These are phyloP conservation scores for Tuber umbilicatum DNA, from an alignment of 495 filamentous ascomycete species.

Conservation along the genomic window DNA sequence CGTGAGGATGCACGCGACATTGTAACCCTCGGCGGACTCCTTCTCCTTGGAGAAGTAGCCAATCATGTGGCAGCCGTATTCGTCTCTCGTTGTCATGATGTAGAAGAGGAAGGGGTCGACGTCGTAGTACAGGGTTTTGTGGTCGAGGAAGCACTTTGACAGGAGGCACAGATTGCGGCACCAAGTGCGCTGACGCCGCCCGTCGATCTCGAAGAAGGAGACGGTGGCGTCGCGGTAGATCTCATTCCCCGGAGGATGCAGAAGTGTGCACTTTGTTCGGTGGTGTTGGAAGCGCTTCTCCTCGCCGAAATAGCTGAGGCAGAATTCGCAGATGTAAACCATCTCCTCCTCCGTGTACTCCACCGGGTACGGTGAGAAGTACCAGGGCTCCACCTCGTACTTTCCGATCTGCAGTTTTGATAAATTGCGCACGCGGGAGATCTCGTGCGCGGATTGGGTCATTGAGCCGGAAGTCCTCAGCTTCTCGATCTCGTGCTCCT, in stretches of 20 bases:
- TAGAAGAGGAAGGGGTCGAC: conserved; percentile 98
- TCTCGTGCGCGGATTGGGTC: conserved; percentile 97
- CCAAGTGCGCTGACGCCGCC: conserved; percentile 89
- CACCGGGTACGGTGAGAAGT: conserved; percentile 94
- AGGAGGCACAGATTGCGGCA: conserved; percentile 93
- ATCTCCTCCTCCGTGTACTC: conserved; percentile 76
- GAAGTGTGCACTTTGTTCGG: conserved; percentile 79
- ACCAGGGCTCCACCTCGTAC: conserved; percentile 92
- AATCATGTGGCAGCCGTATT: conserved; percentile 82
- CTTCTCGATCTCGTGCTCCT: conserved; percentile 93
- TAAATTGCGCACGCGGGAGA: conserved; percentile 91
- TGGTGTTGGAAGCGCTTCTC: conserved; percentile 73
- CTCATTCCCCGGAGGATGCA: conserved; percentile 93
- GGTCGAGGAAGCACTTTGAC: conserved; percentile 92
- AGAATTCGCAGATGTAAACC: conserved; percentile 97
- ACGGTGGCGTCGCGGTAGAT: conserved; percentile 93
- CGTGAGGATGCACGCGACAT: conserved; percentile 94
- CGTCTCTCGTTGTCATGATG: conserved; percentile 85
- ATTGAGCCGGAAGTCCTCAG: conserved; percentile 89
- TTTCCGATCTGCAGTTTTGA: conserved; percentile 87
- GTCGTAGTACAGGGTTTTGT: conserved; percentile 99
- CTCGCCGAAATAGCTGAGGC: conserved; percentile 80
- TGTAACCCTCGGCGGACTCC: conserved; percentile 90
- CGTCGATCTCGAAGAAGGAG: conserved; percentile 96
- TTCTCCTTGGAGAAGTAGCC: conserved; percentile 99